Evolutionary conservation across 108 stramenopile species (phyloP).

Genomic region (Fistulifera solaris): DNA sequence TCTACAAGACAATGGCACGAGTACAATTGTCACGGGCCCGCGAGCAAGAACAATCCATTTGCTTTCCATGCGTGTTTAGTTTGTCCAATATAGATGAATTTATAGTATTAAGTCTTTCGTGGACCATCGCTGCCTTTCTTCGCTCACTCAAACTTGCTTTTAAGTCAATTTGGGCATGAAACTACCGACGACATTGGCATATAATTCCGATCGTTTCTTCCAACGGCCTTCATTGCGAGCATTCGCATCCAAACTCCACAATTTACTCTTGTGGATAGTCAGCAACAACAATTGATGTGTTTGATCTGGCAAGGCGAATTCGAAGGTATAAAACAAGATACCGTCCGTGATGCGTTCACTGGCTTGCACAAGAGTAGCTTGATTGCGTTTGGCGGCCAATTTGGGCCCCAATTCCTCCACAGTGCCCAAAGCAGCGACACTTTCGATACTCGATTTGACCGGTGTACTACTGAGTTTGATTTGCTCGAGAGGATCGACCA

Average conservation of each 20-base stretch:
- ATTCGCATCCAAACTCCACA: slow-evolving; percentile 83
- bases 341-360: slow-evolving; percentile 75
- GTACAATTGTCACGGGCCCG: too few species aligned
- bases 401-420: slow-evolving; percentile 63
- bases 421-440: slow-evolving; percentile 53
- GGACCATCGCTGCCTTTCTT: too few species aligned
- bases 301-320: slow-evolving; percentile 75
- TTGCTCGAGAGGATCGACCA: slow-evolving; percentile 78
- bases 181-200: slow-evolving; percentile 67
- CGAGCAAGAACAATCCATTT: too few species aligned
- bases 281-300: slow-evolving; percentile 78
- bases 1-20: too few species aligned
- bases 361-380: slow-evolving; percentile 65
- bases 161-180: slow-evolving; percentile 82
- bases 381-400: slow-evolving; percentile 62
- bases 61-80: too few species aligned
- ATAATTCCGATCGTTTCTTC: slow-evolving; percentile 66
- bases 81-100: too few species aligned
- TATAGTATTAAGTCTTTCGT: too few species aligned
- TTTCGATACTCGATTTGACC: slow-evolving; percentile 78
- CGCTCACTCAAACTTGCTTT: slow-evolving; percentile 4
- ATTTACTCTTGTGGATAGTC: slow-evolving; percentile 78
- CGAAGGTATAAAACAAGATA: slow-evolving; percentile 81
- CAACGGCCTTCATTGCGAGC: slow-evolving; percentile 62
- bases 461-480: slow-evolving; percentile 78